Percentiles rank a stretch among this genome's conserved stretches.
Evolutionary conservation across 2,329 filamentous ascomycete genomes (phyloP).

Genomic region (Talaromyces islandicus): DNA sequence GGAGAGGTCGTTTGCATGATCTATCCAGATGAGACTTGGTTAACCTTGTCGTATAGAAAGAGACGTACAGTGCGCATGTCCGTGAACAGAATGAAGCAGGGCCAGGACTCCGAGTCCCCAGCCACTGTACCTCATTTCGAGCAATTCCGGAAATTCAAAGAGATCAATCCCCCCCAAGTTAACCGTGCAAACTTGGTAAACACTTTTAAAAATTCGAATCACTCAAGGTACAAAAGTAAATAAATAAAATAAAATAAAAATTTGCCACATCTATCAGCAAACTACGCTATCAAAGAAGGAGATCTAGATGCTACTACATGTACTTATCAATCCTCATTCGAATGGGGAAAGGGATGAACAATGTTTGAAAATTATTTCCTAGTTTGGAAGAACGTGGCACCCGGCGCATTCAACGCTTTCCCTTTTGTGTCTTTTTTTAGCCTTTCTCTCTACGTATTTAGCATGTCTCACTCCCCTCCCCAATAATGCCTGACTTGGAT

Average conservation of each 20-base stretch:
- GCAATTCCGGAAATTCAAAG: not conserved
- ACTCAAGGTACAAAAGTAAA: not conserved
- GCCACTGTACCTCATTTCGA: constrained; percentile 15
- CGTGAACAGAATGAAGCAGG: constrained; percentile 14
- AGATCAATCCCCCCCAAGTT: too few relatives aligned
- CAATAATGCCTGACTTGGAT: not conserved
- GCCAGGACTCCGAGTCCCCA: constrained; percentile 17
- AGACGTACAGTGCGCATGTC: constrained; percentile 20
- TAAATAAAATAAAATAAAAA: not conserved
- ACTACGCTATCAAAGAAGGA: not conserved
- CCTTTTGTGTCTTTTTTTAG: not conserved
- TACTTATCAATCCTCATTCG: not conserved
- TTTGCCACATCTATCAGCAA: not conserved
- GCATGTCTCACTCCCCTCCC: not conserved
- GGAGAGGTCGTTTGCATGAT: constrained; percentile 1
- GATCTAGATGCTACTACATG: not conserved
- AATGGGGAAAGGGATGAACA: not conserved
- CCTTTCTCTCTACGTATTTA: not conserved
- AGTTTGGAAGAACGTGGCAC: not conserved
- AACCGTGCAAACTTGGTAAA: not conserved
- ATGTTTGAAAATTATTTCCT: not conserved
- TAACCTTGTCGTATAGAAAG: constrained; percentile 1
- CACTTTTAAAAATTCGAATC: not conserved
- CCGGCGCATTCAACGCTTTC: not conserved
- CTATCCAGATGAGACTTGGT: not conserved